A percentile compares a stretch with the other conserved stretches of the same genome.
Evolutionary conservation across 2,329 filamentous ascomycete genomes (phyloP).

Genomic region (Colletotrichum destructivum): DNA sequence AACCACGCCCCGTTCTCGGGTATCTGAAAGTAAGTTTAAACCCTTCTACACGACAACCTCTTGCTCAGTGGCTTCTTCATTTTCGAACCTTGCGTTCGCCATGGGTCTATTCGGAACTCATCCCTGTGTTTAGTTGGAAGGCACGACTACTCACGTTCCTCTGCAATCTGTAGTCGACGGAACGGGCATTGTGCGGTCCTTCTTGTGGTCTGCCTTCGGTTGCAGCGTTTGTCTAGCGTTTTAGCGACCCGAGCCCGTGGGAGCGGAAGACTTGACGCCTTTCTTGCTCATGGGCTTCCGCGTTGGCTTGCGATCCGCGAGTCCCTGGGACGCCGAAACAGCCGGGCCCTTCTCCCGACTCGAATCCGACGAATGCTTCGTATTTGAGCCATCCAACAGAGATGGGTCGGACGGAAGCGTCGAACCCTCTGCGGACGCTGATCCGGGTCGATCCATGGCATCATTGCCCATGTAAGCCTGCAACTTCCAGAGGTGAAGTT

Average conservation of each 20-base stretch:
- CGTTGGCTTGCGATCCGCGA: background rate
- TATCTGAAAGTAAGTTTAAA: background rate
- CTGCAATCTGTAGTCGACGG: too few relatives aligned
- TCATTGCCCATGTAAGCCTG: slow-evolving; percentile 65
- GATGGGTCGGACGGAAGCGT: background rate
- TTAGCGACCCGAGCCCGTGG: background rate
- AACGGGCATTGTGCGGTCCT: background rate
- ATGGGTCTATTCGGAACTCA: too few relatives aligned
- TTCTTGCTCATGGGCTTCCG: background rate
- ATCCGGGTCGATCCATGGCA: too few relatives aligned
- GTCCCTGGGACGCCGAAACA: background rate
- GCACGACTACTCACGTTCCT: background rate
- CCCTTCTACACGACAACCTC: background rate
- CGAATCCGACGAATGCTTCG: too few relatives aligned
- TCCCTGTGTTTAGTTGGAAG: too few relatives aligned
- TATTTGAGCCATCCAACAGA: background rate
- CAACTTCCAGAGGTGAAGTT: slow-evolving; percentile 70
- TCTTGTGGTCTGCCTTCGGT: background rate
- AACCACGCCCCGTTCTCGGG: background rate
- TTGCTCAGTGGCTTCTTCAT: too few relatives aligned
- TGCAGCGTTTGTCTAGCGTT: background rate
- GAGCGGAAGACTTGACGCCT: background rate
- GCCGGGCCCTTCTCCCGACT: background rate
- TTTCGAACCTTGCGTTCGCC: background rate
- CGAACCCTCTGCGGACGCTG: background rate